phyloP scores from a whole-genome alignment of 352 stramenopile species.

The Pythium angustatum region DNA sequence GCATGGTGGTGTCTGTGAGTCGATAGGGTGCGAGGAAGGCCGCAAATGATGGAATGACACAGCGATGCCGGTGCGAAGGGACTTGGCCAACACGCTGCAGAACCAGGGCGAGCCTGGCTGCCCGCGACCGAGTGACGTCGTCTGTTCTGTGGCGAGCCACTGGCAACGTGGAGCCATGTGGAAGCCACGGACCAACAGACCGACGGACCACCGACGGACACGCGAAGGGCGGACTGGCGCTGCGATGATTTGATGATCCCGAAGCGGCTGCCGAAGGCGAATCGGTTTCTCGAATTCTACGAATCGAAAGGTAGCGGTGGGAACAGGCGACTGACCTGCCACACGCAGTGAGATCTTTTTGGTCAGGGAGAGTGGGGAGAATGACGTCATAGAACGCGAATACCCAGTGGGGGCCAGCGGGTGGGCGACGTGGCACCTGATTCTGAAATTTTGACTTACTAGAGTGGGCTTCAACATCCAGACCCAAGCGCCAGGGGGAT shows the following conservation, averaged over 20 bases:
- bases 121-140: neutral
- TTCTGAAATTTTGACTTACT: slow-evolving; percentile 17
- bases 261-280: too few species aligned
- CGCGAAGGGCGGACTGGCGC: too few species aligned
- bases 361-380: neutral
- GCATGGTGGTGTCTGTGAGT: neutral
- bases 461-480: slow-evolving; percentile 16
- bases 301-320: neutral
- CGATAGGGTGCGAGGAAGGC: slow-evolving; percentile 2
- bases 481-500: slow-evolving; percentile 13
- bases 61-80: neutral
- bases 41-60: slow-evolving; percentile 12
- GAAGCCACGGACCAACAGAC: too few species aligned
- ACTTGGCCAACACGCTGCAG: slow-evolving; percentile 1
- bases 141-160: neutral
- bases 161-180: too few species aligned
- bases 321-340: neutral
- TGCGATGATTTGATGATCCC: too few species aligned
- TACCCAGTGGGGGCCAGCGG: too few species aligned
- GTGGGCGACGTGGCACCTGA: neutral
- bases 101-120: neutral
- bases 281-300: neutral
- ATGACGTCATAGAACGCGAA: too few species aligned
- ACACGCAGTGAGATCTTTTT: neutral
- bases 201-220: too few species aligned